phyloP scores from a whole-genome alignment of 371 early-diverging fungal species.

The Actinomucor elegans region DNA sequence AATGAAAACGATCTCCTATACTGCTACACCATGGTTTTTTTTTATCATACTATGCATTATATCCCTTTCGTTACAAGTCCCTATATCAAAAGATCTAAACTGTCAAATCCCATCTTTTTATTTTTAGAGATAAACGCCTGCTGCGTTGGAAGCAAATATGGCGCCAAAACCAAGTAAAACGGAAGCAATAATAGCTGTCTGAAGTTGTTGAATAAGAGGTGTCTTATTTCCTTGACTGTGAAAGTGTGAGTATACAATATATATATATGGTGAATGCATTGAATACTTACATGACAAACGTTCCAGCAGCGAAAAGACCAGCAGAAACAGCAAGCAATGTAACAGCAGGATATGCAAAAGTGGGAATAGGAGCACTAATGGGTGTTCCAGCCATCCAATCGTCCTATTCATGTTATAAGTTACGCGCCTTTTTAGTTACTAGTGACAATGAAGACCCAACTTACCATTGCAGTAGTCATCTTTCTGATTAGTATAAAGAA shows the following conservation, averaged over 20 bases:
- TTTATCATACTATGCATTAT: too few species aligned
- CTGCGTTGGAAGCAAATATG: constrained; percentile 47
- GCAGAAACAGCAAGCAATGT: constrained; percentile 27
- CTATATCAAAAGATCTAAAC: too few species aligned
- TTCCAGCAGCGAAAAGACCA: constrained; percentile 38
- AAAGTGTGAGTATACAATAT: not conserved
- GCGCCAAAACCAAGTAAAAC: constrained; percentile 46
- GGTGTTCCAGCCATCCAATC: constrained; percentile 31
- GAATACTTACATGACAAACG: constrained; percentile 42
- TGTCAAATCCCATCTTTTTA: not conserved
- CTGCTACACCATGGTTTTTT: too few species aligned
- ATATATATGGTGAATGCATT: not conserved
- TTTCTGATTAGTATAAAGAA: not conserved
- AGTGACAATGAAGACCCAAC: not conserved
- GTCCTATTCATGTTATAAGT: too few species aligned
- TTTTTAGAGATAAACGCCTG: constrained; percentile 48
- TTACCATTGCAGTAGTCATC: constrained; percentile 31
- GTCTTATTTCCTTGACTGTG: constrained; percentile 42
- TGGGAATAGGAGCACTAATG: constrained; percentile 33
- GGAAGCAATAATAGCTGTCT: constrained; percentile 38
- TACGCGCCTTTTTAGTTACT: not conserved
- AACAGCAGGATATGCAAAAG: constrained; percentile 29
- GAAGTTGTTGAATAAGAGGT: constrained; percentile 35
- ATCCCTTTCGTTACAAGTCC: too few species aligned
- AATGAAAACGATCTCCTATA: too few species aligned